These are phyloP conservation scores for Fusarium nurragi DNA, from an alignment of 2,329 filamentous ascomycete species.

Conservation along the genomic window DNA sequence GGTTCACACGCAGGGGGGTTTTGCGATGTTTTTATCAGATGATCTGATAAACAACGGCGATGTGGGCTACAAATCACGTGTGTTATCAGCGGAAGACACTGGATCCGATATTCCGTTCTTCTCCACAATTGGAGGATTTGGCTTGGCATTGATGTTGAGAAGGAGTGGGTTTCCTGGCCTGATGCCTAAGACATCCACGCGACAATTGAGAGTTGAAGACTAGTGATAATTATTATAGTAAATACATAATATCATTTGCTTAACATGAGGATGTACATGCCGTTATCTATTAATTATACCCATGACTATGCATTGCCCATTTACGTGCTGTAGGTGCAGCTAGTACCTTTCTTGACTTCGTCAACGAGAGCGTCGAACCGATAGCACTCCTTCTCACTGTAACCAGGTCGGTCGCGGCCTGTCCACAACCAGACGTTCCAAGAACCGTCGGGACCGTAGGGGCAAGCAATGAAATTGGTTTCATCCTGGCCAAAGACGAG, in stretches of 20 bases:
- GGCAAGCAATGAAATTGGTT: conserved; percentile 63
- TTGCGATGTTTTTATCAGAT: conserved; percentile 44
- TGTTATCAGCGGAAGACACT: fast-evolving
- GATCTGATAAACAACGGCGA: conserved; percentile 40
- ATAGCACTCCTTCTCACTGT: conserved; percentile 50
- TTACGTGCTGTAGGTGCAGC: conserved; percentile 49
- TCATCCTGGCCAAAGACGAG: background rate
- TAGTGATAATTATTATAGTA: background rate
- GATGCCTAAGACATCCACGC: too few species aligned
- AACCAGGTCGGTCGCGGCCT: conserved; percentile 48
- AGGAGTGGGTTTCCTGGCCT: too few species aligned
- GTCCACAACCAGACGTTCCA: conserved; percentile 53
- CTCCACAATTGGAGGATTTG: background rate
- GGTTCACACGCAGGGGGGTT: background rate
- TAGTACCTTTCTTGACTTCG: conserved; percentile 42
- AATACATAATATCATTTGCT: background rate
- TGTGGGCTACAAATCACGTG: conserved; percentile 20
- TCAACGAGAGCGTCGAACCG: conserved; percentile 48
- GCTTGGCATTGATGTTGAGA: too few species aligned
- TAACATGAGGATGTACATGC: background rate
- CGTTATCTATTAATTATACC: background rate
- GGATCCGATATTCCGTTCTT: background rate
- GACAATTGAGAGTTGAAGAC: too few species aligned
- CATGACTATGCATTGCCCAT: background rate
- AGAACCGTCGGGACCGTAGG: conserved; percentile 51